Evolutionary conservation across 345 rosid genomes (phyloP).

Genomic region (Ceriops decandra): DNA sequence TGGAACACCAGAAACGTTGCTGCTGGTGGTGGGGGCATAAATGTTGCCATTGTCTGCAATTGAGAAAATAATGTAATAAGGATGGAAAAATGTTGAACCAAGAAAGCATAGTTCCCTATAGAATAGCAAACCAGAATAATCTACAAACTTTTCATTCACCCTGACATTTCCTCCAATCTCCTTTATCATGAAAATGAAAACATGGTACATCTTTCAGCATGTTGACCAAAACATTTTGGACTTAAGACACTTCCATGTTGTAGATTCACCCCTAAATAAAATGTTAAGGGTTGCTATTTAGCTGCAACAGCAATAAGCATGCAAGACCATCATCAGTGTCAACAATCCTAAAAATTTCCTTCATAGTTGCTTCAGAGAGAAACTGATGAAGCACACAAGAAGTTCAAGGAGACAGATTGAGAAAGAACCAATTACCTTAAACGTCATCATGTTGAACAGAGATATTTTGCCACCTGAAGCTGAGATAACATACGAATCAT

Average conservation of each 20-base stretch:
- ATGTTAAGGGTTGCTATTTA: no score
- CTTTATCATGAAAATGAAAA: no score
- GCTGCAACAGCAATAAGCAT: no score
- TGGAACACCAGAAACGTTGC: slow-evolving; percentile 79
- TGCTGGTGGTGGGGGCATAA: slow-evolving; percentile 82
- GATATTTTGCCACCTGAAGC: slow-evolving; percentile 87
- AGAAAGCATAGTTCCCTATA: background rate
- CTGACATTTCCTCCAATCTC: no score
- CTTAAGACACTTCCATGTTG: no score
- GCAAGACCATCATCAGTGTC: no score
- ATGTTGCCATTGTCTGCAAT: slow-evolving; percentile 50
- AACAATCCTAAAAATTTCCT: background rate
- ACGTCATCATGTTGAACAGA: slow-evolving; percentile 86
- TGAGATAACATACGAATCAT: slow-evolving; percentile 85
- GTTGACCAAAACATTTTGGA: no score
- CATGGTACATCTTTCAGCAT: no score
- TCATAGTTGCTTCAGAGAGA: background rate
- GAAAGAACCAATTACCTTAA: slow-evolving; percentile 44
- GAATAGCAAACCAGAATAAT: background rate
- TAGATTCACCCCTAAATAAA: no score
- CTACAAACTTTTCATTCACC: background rate
- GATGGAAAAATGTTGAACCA: background rate
- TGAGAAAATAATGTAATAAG: background rate
- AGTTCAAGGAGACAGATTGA: background rate
- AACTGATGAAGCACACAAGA: background rate